These are phyloP conservation scores for Erodium trifolium DNA, from an alignment of 441 rosid species.

Conservation along the genomic window DNA sequence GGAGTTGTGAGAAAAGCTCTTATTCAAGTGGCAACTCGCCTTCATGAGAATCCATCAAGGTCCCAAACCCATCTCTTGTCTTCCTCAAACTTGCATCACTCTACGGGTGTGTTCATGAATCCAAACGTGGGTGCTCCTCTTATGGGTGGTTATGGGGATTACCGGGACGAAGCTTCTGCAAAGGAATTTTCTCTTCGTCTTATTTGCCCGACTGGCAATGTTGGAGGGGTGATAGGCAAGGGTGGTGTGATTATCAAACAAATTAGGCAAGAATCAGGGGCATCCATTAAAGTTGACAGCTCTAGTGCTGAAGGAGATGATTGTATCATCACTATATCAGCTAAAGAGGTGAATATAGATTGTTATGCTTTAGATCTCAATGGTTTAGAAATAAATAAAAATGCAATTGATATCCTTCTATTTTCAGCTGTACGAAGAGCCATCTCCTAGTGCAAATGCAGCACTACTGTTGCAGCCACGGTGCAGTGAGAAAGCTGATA, in stretches of 20 bases:
- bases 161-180: constrained; percentile 55
- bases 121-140: constrained; percentile 35
- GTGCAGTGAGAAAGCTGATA: constrained; percentile 84
- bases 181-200: constrained; percentile 65
- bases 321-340: constrained; percentile 65
- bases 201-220: constrained; percentile 61
- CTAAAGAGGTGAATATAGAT: constrained; percentile 56
- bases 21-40: constrained; percentile 68
- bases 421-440: constrained; percentile 65
- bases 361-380: not conserved
- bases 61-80: constrained; percentile 72
- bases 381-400: not conserved
- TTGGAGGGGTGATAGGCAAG: constrained; percentile 74
- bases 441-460: constrained; percentile 84
- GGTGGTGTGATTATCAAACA: constrained; percentile 83
- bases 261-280: constrained; percentile 81
- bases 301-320: constrained; percentile 72
- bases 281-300: constrained; percentile 76
- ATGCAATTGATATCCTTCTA: not conserved
- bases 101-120: constrained; percentile 48
- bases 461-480: constrained; percentile 80
- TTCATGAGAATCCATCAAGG: constrained; percentile 88
- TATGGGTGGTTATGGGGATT: constrained; percentile 38
- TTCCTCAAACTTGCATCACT: constrained; percentile 35
- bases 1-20: constrained; percentile 75